Evolutionary conservation across 2,329 filamentous ascomycete genomes (phyloP).

Genomic region (Apiospora malaysiana): DNA sequence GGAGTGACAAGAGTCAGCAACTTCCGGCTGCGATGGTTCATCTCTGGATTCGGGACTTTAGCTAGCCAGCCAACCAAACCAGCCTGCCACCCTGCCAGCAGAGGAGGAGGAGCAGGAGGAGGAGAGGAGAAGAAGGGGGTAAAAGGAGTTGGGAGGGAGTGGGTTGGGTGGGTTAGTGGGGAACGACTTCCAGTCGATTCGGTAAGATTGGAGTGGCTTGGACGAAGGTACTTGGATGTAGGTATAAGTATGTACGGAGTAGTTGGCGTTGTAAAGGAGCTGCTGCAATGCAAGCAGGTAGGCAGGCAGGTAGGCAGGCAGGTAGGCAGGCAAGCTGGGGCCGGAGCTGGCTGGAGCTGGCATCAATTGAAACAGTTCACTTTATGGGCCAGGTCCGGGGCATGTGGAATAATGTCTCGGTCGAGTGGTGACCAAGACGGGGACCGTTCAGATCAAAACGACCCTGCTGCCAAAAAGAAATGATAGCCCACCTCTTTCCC

Average conservation of each 20-base stretch:
- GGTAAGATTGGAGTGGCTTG: slow-evolving; percentile 16
- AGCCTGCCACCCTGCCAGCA: too few species aligned
- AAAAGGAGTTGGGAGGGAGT: background rate
- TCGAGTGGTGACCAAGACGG: slow-evolving; percentile 15
- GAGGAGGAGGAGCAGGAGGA: background rate
- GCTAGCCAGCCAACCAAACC: background rate
- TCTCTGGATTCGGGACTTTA: slow-evolving; percentile 10
- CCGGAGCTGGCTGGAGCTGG: slow-evolving; percentile 4
- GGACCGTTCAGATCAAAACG: slow-evolving; percentile 7
- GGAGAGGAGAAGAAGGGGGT: background rate
- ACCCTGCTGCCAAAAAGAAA: slow-evolving; percentile 18
- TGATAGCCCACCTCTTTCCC: slow-evolving; percentile 3
- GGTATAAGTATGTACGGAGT: too few species aligned
- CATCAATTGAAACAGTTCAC: slow-evolving; percentile 15
- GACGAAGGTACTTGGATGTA: background rate
- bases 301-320: too few species aligned
- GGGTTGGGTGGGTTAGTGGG: background rate
- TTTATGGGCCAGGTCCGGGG: slow-evolving; percentile 12
- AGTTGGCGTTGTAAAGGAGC: too few species aligned
- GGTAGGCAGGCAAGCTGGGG: background rate
- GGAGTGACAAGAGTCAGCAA: background rate
- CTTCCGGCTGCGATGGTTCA: background rate
- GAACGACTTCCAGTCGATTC: background rate
- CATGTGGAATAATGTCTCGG: slow-evolving; percentile 16
- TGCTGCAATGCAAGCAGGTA: background rate